A percentile compares a stretch with the other conserved stretches of the same genome.
phyloP scores from a whole-genome alignment of 78 protist genomes.

The Emiliania huxleyi region DNA sequence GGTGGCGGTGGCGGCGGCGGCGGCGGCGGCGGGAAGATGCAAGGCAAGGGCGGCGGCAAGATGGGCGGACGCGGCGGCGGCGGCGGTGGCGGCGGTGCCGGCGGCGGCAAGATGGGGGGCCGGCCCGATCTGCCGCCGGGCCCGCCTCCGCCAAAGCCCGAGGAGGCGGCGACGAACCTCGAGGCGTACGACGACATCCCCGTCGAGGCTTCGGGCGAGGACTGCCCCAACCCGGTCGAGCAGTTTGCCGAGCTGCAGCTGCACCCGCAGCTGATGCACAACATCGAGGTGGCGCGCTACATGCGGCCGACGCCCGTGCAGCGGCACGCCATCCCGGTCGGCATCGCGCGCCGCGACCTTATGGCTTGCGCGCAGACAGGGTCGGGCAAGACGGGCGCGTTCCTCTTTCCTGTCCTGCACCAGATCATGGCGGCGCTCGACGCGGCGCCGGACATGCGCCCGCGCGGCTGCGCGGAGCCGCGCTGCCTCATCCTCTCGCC shows the following conservation, averaged over 20 bases:
- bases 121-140: too few species aligned
- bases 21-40: too few species aligned
- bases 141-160: conserved; percentile 1
- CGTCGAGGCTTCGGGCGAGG: conserved; percentile 71
- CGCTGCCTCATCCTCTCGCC: conserved; percentile 94
- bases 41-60: neutral
- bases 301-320: conserved; percentile 97
- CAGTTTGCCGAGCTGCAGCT: neutral
- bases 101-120: neutral
- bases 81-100: neutral
- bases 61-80: neutral
- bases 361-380: conserved; percentile 99
- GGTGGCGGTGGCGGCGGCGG: too few species aligned
- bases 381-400: conserved; percentile 97
- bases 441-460: neutral
- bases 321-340: conserved; percentile 87
- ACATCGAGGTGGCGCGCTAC: conserved; percentile 67
- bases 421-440: neutral
- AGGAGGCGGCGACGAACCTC: conserved; percentile 64
- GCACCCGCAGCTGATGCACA: conserved; percentile 30
- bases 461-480: conserved; percentile 22
- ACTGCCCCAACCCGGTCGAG: conserved; percentile 25
- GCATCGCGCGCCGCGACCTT: conserved; percentile 78
- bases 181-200: conserved; percentile 82
- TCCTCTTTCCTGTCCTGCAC: conserved; percentile 66